Base-by-base conservation (phyloP, 2,329 filamentous ascomycete genomes). In the Parastagonospora nodorum region DNA sequence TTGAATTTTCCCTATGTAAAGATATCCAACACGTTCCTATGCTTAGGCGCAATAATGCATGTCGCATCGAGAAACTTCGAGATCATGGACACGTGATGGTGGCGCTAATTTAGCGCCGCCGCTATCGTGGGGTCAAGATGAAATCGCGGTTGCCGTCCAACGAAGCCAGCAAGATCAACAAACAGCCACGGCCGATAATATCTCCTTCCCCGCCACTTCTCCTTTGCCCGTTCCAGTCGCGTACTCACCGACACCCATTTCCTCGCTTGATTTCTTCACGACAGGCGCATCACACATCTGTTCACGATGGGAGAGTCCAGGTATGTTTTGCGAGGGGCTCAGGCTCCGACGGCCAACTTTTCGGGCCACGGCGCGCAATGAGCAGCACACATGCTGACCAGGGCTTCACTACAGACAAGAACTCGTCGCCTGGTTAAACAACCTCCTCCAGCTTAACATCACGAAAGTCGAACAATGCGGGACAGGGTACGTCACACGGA, bases 381-480 rank as follows among this genome's bases (percentile, higher is more conserved):
- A 66, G 49, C 33, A 49, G 35, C 45, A 48, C 57, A 50, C 39
- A 48, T 47, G 50, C 64, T 69, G 48, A 69, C 57, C 24, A 31
- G 9, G n/a, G n/a, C 41, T 30, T 29, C 39, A 39, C 40, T 28
- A 55, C 60, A 97, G 94, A 82, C 94, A 99, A 80, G 94, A 99
- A 81, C 86, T 99, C 66, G 83, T 99, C 66, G 84, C 87, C 79
- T 99, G 94, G 94, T 82, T 97, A 63, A 99, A 99, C 83, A 93
- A 90, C 83, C 89, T 99, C 57, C 87, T 99, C 44, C 92, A 97
- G 80, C 88, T 99, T 71, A 99, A 97, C 80, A 87, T 99, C 69
- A 97, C 83, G 69, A 97, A 97, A 79, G 91, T 99, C 74, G 94
- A 99, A 81, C 94, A 99, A 83, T 97, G 93, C 76, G 94, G 94